Evolutionary conservation across 2,329 filamentous ascomycete genomes (phyloP), one percentile per base, ranked within the genome.

Genomic region (Hypoxylon sp.): DNA sequence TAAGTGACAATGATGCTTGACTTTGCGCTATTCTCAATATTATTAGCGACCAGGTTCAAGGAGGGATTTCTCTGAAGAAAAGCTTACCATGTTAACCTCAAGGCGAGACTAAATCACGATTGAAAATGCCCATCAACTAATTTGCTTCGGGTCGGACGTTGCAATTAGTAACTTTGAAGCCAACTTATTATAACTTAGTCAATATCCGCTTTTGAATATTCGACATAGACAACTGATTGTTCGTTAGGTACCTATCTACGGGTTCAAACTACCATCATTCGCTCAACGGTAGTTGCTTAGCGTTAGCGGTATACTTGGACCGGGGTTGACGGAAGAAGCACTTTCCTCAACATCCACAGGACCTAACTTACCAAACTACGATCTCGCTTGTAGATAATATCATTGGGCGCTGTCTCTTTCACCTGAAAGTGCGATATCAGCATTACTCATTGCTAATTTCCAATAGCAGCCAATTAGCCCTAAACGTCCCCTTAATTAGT

Each of bases 1-100:
- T 58, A 22, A 14, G 48, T 51, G 53, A 35, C 30, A 58, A 14
- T n/a, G 25, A 42, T 54, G 35, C 27, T 58, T 6, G 17, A 42
- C 14, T 42, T 42, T 17, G 22, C 13, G 22, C 6, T 11, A 55
- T n/a, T 13, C 3, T 17, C 20, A 14, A 37, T 25, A 6, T 40
- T 25, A 6, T 27, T 27, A 49, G 25, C 6, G 4, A 6, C 7
- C 31, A 33, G 2, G 27, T 14, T 13, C 11, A 25, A 48, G 22
- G 13, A 42, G 13, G 37, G 4, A 20, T n/a, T 22, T 20, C 17
- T n/a, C 42, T 46, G 10, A 33, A 33, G 31, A 2, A 8, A 11
- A 33, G 10, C 25, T 27, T 27, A 33, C 31, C 7, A 33, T 33
- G 10, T 8, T 10, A 33, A 33, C 5, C 10, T 33, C 7, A 6